Evolutionary conservation across 139 green algal genomes (phyloP).

Genomic region (Diplosphaera chodatii): DNA sequence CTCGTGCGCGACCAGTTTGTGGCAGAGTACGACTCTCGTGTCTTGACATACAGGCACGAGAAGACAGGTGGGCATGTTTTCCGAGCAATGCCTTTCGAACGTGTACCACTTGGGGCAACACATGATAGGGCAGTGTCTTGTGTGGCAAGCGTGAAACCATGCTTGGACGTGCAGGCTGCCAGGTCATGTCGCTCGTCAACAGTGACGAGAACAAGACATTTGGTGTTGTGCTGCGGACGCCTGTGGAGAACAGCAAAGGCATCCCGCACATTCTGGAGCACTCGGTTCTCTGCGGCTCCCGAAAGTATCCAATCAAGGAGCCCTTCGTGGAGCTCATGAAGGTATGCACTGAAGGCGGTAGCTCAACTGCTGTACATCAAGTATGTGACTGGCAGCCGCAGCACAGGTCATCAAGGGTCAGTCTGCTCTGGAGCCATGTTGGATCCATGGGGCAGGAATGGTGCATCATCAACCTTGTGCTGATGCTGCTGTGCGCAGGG

Average conservation of each 20-base stretch:
- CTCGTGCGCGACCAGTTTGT: conserved; percentile 76
- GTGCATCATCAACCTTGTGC: too few relatives aligned
- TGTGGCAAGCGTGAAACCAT: too few relatives aligned
- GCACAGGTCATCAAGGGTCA: too few relatives aligned
- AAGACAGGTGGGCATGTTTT: conserved; percentile 65
- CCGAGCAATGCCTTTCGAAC: too few relatives aligned
- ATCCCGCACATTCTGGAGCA: conserved; percentile 99
- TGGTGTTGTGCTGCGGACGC: conserved; percentile 91
- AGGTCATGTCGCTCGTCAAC: conserved; percentile 94
- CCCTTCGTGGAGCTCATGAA: conserved; percentile 98
- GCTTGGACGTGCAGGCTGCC: conserved; percentile 76
- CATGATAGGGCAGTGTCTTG: too few relatives aligned
- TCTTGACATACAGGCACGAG: conserved; percentile 77
- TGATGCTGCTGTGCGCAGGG: conserved; percentile 23
- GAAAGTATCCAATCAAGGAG: conserved; percentile 74
- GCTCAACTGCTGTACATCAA: too few relatives aligned
- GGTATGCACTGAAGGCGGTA: background rate
- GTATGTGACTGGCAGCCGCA: background rate
- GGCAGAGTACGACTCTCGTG: conserved; percentile 74
- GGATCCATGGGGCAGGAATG: too few relatives aligned
- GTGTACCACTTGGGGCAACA: too few relatives aligned
- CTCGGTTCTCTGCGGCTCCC: conserved; percentile 85
- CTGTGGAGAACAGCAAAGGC: conserved; percentile 76
- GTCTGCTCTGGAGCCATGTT: too few relatives aligned
- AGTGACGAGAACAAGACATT: conserved; percentile 99